Percentiles rank a stretch among this genome's conserved stretches.
Evolutionary conservation across 1,139 yeast genomes (phyloP).

Genomic region (Debaryomyces udenii): DNA sequence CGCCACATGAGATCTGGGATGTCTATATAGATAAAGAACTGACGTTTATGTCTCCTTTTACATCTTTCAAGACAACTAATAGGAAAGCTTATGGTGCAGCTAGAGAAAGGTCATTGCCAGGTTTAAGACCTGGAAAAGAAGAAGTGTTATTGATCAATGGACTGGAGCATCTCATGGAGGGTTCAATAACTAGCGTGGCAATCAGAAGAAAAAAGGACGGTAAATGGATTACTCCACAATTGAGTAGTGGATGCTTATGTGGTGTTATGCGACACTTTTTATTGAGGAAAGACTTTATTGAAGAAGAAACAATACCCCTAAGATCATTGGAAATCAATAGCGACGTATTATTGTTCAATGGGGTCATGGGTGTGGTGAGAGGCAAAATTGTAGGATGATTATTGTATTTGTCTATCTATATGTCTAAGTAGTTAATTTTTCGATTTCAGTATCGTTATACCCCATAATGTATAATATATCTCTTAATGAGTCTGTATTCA

Average conservation of each 20-base stretch:
- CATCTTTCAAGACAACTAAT: slow-evolving; percentile 85
- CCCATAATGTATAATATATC: slow-evolving; percentile 86
- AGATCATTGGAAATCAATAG: slow-evolving; percentile 61
- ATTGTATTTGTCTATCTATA: slow-evolving; percentile 9
- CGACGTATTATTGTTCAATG: slow-evolving; percentile 74
- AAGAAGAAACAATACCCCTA: slow-evolving; percentile 54
- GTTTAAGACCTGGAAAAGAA: slow-evolving; percentile 38
- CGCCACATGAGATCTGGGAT: slow-evolving; percentile 43
- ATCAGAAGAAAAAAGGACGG: slow-evolving; percentile 46
- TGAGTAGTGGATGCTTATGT: slow-evolving; percentile 79
- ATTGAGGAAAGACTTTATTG: slow-evolving; percentile 54
- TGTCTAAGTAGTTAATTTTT: slow-evolving; percentile 22
- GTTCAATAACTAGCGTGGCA: slow-evolving; percentile 84
- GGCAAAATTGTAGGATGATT: slow-evolving; percentile 47
- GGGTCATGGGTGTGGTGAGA: slow-evolving; percentile 75
- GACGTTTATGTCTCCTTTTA: slow-evolving; percentile 68
- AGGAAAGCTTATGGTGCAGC: slow-evolving; percentile 68
- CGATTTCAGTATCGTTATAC: slow-evolving; percentile 61
- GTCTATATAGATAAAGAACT: slow-evolving; percentile 63
- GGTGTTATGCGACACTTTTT: slow-evolving; percentile 79
- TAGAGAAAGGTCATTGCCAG: slow-evolving; percentile 51
- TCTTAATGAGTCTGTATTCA: slow-evolving; percentile 69
- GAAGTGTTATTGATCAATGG: slow-evolving; percentile 76
- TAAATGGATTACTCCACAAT: slow-evolving; percentile 78
- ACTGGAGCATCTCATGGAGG: slow-evolving; percentile 70